Evolutionary conservation across 768 basidiomycete species (phyloP), one percentile per base, ranked within the genome.

Genomic region (Kockovaella imperatae): DNA sequence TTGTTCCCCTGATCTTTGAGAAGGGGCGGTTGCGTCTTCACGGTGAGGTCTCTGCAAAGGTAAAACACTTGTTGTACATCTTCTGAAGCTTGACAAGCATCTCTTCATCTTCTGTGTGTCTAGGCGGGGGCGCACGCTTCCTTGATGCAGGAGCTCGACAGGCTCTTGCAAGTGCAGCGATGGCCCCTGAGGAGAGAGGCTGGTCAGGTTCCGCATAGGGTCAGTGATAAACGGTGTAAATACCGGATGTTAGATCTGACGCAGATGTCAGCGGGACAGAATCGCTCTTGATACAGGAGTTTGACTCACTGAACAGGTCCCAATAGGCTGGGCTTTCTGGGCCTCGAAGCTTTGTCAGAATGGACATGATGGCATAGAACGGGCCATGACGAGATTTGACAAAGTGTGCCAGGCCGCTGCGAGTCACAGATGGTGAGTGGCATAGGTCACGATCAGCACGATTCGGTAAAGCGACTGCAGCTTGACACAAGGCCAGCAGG

Each of bases 371-470:
- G 10, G 56, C 55, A 30, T 58, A 52, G 47, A 56, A 68, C 0
- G 66, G 63, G 8, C 61, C 63, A 51, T 63, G 61, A 1, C 63
- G 53, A 30, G 54, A 54, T 38, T 68, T 68, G 49, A 68, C 54
- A 47, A 65, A 68, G 18, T 59, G 51, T 1, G 63, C 56, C 11
- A 50, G 23, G 2, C 54, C 49, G 26, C 42, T 56, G 4, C 45
- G 52, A 5, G 47, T 30, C 11, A 50, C 47, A 17, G 41, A 41
- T 44, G 43, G 47, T 38, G 45, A 30, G 20, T 32, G 28, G 20
- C 29, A 7, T 18, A 36, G 21, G 35, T 14, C 11, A 6, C 39
- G 35, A 23, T 48, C 43, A 25, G 42, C 34, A 28, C 45, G 35
- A 7, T 28, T 31, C 1, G 47, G 47, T n/a, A 45, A 43, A 14